Conservation (phyloP, 306 rosid genomes). For the Oxytropis ochrocephala region DNA sequence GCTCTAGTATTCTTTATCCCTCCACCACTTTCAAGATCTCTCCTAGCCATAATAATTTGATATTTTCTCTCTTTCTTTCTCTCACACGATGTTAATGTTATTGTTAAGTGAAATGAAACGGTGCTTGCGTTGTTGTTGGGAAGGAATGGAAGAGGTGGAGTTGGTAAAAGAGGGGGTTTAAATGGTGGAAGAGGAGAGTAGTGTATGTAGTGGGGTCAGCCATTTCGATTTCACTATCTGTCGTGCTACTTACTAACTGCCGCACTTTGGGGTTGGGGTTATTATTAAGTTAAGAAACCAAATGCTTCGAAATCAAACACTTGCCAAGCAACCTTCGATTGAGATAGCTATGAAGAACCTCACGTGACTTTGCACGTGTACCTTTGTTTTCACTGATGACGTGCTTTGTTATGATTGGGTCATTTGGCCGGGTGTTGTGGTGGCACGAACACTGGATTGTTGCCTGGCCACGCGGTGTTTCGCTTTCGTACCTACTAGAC, state of each 20-base stretch:
- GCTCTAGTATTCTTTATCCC: slow-evolving; percentile 31
- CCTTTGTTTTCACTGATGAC: not conserved
- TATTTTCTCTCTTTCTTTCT: not conserved
- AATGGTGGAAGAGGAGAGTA: slow-evolving; percentile 8
- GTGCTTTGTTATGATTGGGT: not conserved
- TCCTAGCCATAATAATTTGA: slow-evolving; percentile 32
- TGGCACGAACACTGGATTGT: not conserved
- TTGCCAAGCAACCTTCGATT: not conserved
- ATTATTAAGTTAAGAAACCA: not conserved
- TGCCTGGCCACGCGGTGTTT: not conserved
- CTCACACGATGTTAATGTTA: no score
- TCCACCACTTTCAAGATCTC: slow-evolving; percentile 50
- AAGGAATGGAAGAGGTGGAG: slow-evolving; percentile 1
- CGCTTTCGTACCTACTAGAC: not conserved
- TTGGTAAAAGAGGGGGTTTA: slow-evolving; percentile 27
- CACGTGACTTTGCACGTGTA: not conserved
- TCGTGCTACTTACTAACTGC: slow-evolving; percentile 37
- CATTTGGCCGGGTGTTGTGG: not conserved
- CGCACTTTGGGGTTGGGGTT: not conserved
- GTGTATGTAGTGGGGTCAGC: not conserved
- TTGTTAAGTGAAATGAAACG: not conserved
- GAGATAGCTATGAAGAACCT: not conserved
- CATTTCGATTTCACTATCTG: slow-evolving; percentile 6
- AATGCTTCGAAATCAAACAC: not conserved
- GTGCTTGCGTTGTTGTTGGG: not conserved